These are phyloP conservation scores for Sindora glabra DNA, from an alignment of 306 rosid species.

Conservation along the genomic window DNA sequence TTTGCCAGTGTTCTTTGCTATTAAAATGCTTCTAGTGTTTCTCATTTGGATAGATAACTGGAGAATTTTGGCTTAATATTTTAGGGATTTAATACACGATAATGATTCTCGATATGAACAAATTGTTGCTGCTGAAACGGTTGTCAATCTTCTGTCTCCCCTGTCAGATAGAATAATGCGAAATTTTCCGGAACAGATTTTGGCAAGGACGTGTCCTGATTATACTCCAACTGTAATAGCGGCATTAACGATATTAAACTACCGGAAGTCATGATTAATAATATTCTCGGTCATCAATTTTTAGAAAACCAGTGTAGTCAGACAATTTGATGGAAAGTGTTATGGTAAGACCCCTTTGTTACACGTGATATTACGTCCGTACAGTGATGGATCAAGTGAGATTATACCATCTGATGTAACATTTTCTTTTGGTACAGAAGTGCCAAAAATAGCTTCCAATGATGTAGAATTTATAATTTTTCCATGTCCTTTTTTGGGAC, in stretches of 20 bases:
- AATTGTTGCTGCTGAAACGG: constrained; percentile 50
- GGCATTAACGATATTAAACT: constrained; percentile 52
- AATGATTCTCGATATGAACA: constrained; percentile 44
- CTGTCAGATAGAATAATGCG: constrained; percentile 22
- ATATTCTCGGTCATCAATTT: neutral
- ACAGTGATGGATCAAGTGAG: neutral
- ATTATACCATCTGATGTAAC: neutral
- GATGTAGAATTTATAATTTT: neutral
- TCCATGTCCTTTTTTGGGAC: too few species aligned
- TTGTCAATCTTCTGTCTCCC: constrained; percentile 54
- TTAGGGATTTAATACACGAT: constrained; percentile 50
- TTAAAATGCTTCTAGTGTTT: neutral
- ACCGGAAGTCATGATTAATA: constrained; percentile 22
- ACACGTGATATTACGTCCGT: neutral
- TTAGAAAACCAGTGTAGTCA: neutral
- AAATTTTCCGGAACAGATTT: constrained; percentile 11
- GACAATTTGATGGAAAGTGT: neutral
- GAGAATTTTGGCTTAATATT: constrained; percentile 6
- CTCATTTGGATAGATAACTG: neutral
- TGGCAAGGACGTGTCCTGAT: constrained; percentile 10
- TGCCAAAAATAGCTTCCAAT: neutral
- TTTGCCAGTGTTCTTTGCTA: neutral
- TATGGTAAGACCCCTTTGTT: neutral
- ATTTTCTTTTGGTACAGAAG: neutral
- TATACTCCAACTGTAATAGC: constrained; percentile 62